Base-by-base conservation (phyloP, 495 filamentous ascomycete genomes). In the Trichoderma gamsii region DNA sequence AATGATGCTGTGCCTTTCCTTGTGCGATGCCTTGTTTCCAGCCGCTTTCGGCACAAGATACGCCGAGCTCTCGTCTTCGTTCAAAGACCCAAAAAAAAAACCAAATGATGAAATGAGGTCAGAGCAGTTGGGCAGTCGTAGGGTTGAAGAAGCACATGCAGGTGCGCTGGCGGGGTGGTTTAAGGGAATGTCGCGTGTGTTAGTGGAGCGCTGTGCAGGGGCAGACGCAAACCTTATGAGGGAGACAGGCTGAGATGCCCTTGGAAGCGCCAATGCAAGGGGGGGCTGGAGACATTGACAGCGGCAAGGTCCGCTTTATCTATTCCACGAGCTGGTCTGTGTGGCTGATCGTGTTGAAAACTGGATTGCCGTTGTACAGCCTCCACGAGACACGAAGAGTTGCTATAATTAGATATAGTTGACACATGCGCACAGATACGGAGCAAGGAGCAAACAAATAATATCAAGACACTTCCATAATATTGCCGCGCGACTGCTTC, bases 111-210 rank as follows among this genome's bases (percentile, higher is more conserved):
- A 38, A 9, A 38, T 38, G 35, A 38, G 35, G 35, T 38, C 29
- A 11, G 15, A 64, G 61, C 25, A 41, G 61, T 27, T 27, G 23
- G 59, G 59, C 29, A 15, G 29, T 63, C 16, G 59, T 23, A 44
- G 63, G 29, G 15, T 66, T 43, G 64, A 32, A 61, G 56, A 61
- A 35, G 23, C 23, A 61, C 13, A 32, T 12, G 16, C 44, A 49
- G 8, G 35, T 38, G 35, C 35, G 35, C 8, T 61, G 56, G 56
- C 56, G 56, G 56, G 56, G 56, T 21, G 56, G 27, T 25, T 21
- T 61, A 29, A 25, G 27, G 23, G 56, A 29, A 61, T 61, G 56
- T 61, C 56, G 56, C 56, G 56, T 61, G 56, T 61, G 56, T 61
- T 29, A 25, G 56, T 32, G 56, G 56, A 61, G 56, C 27, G 56